Conservation (phyloP, 129 eudicot genomes). For the Ambrosia trifida region DNA sequence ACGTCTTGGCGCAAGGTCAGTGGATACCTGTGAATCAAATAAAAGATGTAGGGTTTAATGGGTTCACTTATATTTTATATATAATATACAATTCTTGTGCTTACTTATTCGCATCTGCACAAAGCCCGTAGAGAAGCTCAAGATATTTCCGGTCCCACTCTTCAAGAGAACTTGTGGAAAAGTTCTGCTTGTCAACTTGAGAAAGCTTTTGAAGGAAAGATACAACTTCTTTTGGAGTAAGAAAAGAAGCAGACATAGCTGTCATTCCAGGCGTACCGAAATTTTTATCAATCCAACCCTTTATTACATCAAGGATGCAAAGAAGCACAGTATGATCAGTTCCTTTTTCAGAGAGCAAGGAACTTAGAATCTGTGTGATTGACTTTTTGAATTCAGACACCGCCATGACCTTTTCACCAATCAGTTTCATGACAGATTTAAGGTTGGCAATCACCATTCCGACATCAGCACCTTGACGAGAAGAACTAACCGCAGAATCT, state of each 20-base stretch:
- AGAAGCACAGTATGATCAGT: constrained; percentile 87
- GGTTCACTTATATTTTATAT: constrained; percentile 1
- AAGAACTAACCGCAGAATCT: constrained; percentile 94
- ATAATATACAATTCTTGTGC: not conserved
- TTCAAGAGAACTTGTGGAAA: constrained; percentile 56
- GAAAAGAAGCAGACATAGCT: constrained; percentile 54
- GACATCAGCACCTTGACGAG: constrained; percentile 98
- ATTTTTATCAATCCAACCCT: constrained; percentile 92
- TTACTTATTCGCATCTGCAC: constrained; percentile 89
- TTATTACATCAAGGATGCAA: constrained; percentile 83
- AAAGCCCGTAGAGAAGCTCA: constrained; percentile 89
- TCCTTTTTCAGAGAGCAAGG: constrained; percentile 92
- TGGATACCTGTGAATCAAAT: constrained; percentile 58
- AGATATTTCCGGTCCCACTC: constrained; percentile 96
- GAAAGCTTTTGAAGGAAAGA: constrained; percentile 95
- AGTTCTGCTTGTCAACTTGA: constrained; percentile 88
- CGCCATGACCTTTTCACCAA: constrained; percentile 81
- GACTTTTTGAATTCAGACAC: constrained; percentile 72
- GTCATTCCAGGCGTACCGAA: constrained; percentile 59
- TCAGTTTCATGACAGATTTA: constrained; percentile 75
- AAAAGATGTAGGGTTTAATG: constrained; percentile 10
- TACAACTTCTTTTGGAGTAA: constrained; percentile 84
- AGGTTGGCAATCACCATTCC: constrained; percentile 79
- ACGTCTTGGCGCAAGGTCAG: constrained; percentile 82
- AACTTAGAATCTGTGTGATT: constrained; percentile 67